A percentile compares a stretch with the other conserved stretches of the same genome.
These are phyloP conservation scores for Pyrenochaeta sp. DNA, from an alignment of 2,329 filamentous ascomycete genomes.

Conservation along the genomic window DNA sequence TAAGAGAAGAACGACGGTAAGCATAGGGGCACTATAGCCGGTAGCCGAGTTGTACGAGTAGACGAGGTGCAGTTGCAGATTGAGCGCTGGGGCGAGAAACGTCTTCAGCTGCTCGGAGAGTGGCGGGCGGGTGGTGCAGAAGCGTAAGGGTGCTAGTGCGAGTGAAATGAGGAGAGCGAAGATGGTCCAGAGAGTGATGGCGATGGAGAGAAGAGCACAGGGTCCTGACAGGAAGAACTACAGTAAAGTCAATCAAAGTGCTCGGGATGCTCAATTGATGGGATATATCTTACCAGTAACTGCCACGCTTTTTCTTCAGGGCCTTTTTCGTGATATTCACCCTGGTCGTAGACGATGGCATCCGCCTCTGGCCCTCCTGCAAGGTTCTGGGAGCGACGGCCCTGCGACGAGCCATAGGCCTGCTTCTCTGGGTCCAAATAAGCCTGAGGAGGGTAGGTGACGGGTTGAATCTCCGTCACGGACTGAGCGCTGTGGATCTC, in stretches of 20 bases:
- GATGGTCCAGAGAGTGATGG: constrained; percentile 62
- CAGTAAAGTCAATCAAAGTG: constrained; percentile 12
- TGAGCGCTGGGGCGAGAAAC: constrained; percentile 62
- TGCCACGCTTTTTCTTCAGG: constrained; percentile 55
- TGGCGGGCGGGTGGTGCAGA: constrained; percentile 59
- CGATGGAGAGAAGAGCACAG: constrained; percentile 62
- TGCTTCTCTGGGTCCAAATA: constrained; percentile 46
- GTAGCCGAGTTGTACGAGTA: constrained; percentile 51
- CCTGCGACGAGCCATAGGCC: constrained; percentile 23
- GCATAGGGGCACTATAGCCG: constrained; percentile 50
- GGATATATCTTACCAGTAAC: constrained; percentile 46
- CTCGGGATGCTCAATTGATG: not conserved
- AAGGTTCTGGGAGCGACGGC: constrained; percentile 26
- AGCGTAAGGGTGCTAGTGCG: constrained; percentile 60
- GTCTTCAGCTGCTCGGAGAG: constrained; percentile 60
- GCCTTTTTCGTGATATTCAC: constrained; percentile 46
- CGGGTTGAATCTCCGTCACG: constrained; percentile 7
- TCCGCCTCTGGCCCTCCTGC: constrained; percentile 29
- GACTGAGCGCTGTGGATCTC: constrained; percentile 21
- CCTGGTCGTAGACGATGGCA: constrained; percentile 42
- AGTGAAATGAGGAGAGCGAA: constrained; percentile 56
- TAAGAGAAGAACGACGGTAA: constrained; percentile 62
- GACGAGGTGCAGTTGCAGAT: constrained; percentile 58
- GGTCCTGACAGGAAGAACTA: constrained; percentile 63
- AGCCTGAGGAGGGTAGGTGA: constrained; percentile 34